phyloP scores from a whole-genome alignment of 192 early-diverging fungal species.

The Paraglomus brasilianum region DNA sequence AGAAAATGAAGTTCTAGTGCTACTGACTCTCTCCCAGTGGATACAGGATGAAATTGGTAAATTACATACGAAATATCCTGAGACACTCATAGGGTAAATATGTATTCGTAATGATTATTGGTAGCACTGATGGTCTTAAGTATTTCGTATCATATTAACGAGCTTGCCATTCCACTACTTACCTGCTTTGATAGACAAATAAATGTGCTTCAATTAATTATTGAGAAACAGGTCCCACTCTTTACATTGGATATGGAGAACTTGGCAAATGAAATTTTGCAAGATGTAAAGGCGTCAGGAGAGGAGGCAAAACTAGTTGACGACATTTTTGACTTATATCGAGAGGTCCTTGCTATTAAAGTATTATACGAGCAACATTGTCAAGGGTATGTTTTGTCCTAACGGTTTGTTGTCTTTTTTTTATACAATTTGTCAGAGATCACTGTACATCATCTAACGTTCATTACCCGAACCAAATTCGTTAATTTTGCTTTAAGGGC shows the following conservation, averaged over 20 bases:
- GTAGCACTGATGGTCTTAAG: no score
- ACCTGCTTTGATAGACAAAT: constrained; percentile 29
- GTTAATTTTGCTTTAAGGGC: constrained; percentile 32
- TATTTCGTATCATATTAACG: no score
- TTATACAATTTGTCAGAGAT: neutral
- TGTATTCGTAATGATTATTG: no score
- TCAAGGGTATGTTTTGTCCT: constrained; percentile 37
- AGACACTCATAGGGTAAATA: constrained; percentile 18
- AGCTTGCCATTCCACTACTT: no score
- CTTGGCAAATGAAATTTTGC: constrained; percentile 37
- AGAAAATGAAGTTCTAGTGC: neutral
- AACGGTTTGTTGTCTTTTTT: neutral
- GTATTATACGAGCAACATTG: constrained; percentile 49
- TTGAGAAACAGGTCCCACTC: constrained; percentile 50
- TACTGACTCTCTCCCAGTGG: neutral
- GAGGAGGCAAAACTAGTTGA: constrained; percentile 46
- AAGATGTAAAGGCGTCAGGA: constrained; percentile 36
- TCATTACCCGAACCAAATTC: no score
- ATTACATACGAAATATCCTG: constrained; percentile 15
- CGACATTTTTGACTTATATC: constrained; percentile 55
- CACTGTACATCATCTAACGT: no score
- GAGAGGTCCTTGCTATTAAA: constrained; percentile 48
- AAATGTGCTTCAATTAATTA: constrained; percentile 45
- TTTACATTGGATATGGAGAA: constrained; percentile 58
- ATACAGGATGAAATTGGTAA: constrained; percentile 6